phyloP scores from a whole-genome alignment of 805 yeast genomes.

The Debaryomyces maramus region DNA sequence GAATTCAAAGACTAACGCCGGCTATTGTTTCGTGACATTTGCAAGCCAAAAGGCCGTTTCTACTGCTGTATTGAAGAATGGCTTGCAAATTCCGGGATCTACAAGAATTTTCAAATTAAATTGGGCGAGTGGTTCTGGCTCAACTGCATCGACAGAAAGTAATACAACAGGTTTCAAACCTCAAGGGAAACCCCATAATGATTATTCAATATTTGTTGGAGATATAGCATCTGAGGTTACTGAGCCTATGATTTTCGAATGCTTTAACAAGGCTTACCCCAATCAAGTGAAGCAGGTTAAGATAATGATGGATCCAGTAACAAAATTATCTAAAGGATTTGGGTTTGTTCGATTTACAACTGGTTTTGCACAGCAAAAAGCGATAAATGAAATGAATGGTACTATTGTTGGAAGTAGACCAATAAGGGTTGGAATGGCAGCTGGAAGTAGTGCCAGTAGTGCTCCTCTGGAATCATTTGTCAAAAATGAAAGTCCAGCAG shows the following conservation, averaged over 20 bases:
- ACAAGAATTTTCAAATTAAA: constrained; percentile 65
- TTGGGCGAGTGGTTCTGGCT: constrained; percentile 64
- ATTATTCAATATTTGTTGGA: constrained; percentile 75
- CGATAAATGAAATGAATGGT: constrained; percentile 83
- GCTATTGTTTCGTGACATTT: constrained; percentile 81
- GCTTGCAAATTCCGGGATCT: constrained; percentile 67
- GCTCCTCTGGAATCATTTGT: constrained; percentile 7
- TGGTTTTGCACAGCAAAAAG: constrained; percentile 67
- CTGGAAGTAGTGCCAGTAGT: constrained; percentile 23
- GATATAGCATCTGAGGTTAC: constrained; percentile 74
- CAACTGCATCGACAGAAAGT: constrained; percentile 16
- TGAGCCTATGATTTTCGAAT: constrained; percentile 62
- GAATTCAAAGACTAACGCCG: constrained; percentile 40
- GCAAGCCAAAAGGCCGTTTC: constrained; percentile 59
- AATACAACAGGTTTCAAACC: neutral
- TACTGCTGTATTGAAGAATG: constrained; percentile 66
- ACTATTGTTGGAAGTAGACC: constrained; percentile 68
- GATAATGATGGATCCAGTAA: constrained; percentile 70
- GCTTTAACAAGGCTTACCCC: constrained; percentile 68
- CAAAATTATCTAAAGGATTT: constrained; percentile 77
- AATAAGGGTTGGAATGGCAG: constrained; percentile 63
- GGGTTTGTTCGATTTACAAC: constrained; percentile 82
- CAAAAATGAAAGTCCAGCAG: constrained; percentile 12
- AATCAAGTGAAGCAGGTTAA: constrained; percentile 70
- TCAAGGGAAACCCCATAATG: constrained; percentile 10